A percentile compares a stretch with the other conserved stretches of the same genome.
Evolutionary conservation across 2,329 filamentous ascomycete species (phyloP).

Genomic region (Fusarium sarcochroum): DNA sequence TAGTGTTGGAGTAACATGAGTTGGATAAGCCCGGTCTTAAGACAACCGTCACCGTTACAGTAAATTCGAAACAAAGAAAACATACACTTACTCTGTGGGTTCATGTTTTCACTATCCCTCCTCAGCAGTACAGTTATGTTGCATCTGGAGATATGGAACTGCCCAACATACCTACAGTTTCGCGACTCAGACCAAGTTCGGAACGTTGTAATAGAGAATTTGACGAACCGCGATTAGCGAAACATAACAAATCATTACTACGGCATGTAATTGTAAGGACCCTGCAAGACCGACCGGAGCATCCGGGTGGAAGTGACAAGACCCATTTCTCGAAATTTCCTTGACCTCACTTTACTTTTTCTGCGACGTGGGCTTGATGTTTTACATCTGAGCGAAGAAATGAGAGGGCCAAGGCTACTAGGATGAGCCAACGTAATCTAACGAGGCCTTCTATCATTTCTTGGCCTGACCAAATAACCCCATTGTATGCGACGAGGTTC

Average conservation of each 20-base stretch:
- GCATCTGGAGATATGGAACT: background rate
- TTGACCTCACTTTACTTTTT: constrained; percentile 30
- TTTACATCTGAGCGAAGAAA: constrained; percentile 14
- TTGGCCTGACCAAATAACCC: background rate
- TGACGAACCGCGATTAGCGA: background rate
- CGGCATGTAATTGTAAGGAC: background rate
- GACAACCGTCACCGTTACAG: background rate
- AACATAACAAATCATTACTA: background rate
- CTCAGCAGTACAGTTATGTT: background rate
- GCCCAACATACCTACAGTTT: background rate
- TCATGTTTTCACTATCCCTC: background rate
- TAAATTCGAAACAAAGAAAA: background rate
- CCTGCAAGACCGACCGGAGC: background rate
- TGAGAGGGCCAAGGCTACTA: constrained; percentile 14
- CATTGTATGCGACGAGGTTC: background rate
- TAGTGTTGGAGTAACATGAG: background rate
- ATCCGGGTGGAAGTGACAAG: background rate
- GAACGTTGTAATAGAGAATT: background rate
- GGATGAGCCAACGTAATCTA: constrained; percentile 1
- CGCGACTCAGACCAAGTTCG: background rate
- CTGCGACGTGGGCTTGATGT: constrained; percentile 22
- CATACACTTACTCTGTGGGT: background rate
- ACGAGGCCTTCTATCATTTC: background rate
- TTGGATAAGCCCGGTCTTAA: too few species aligned
- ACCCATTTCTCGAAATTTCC: background rate